Evolutionary conservation across 2,329 filamentous ascomycete genomes (phyloP), one percentile per base, ranked within the genome.

Genomic region (Stromatinia cepivora): DNA sequence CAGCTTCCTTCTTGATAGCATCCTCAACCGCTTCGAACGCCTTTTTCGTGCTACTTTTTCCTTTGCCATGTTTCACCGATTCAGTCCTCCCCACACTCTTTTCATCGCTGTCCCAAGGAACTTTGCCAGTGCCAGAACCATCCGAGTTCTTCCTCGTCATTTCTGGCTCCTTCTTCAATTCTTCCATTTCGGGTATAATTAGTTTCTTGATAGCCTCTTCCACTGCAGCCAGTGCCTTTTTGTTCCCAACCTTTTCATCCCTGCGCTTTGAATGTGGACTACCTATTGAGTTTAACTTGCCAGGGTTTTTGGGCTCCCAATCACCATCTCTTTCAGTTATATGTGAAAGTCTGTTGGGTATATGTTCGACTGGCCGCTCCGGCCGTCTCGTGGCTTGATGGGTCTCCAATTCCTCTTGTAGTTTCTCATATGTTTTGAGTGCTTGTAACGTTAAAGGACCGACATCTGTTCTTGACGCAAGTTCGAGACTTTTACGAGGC

Each of bases 11-110:
- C 28, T 68, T 68, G 25, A 68, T 62, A 15, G 66, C 66, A 68
- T 68, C 66, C 46, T 68, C 66, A 31, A 68, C 66, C 25, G 66
- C 66, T 63, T 68, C 66, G 17, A 68, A 68, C 9, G 66, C 66
- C 53, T 68, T 68, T 36, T 68, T 68, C 15, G 66, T 68, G 36
- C 66, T 68, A 31, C 66, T 68, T 45, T 68, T 68, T 2, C 56
- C 56, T 68, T 68, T 68, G 20, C 66, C 48, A 45, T 68, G 66
- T 31, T 63, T 68, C 7, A 68, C 57, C 2, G 66, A 68, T 11
- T 62, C 66, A 5, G 56, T 50, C 28, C 56, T 68, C 6, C 56
- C 58, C 31, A 46, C 66, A 54, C 66, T 68, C 57, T 68, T 68
- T 45, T 68, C 66, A 10, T 68, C 66, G 9, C 66, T 68, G 31